Conservation (phyloP, 768 basidiomycete genomes). For the Pleurotus tuber-regium region DNA sequence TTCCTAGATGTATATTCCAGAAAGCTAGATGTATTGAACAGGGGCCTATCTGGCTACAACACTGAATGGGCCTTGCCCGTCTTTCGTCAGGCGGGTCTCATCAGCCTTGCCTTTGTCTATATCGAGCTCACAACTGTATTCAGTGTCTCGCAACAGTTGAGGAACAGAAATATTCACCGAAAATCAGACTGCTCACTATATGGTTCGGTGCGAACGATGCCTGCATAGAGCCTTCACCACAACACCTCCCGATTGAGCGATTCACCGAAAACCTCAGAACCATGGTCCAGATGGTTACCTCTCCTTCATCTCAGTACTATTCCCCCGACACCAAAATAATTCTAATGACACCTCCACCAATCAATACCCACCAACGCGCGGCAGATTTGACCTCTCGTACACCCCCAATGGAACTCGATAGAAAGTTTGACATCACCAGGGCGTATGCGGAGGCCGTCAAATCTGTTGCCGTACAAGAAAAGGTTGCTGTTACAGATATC, state of each 20-base stretch:
- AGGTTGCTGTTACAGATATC: slow-evolving; percentile 67
- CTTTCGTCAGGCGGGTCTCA: slow-evolving; percentile 61
- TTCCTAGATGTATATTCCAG: slow-evolving; percentile 68
- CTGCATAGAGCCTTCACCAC: slow-evolving; percentile 55
- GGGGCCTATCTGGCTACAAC: slow-evolving; percentile 84
- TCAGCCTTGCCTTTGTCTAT: neutral
- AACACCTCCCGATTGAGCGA: slow-evolving; percentile 71
- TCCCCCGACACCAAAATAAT: slow-evolving; percentile 74
- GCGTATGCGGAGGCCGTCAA: slow-evolving; percentile 70
- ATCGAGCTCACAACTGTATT: neutral
- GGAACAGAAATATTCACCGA: slow-evolving; percentile 47
- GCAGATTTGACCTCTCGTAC: slow-evolving; percentile 48
- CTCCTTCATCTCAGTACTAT: slow-evolving; percentile 60
- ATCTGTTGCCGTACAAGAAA: slow-evolving; percentile 52
- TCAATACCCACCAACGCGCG: slow-evolving; percentile 60
- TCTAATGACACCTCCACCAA: slow-evolving; percentile 83
- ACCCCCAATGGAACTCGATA: slow-evolving; percentile 53
- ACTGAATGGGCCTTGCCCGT: slow-evolving; percentile 83
- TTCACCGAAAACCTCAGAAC: slow-evolving; percentile 63
- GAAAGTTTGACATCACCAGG: slow-evolving; percentile 59
- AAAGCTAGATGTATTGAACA: slow-evolving; percentile 83
- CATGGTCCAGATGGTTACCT: slow-evolving; percentile 62
- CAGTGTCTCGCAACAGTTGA: slow-evolving; percentile 59
- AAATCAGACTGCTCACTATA: slow-evolving; percentile 71
- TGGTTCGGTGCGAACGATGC: slow-evolving; percentile 95